Evolutionary conservation across 2,329 filamentous ascomycete species (phyloP), one percentile per base, ranked within the genome.

Genomic region (Ascosphaera aggregata): DNA sequence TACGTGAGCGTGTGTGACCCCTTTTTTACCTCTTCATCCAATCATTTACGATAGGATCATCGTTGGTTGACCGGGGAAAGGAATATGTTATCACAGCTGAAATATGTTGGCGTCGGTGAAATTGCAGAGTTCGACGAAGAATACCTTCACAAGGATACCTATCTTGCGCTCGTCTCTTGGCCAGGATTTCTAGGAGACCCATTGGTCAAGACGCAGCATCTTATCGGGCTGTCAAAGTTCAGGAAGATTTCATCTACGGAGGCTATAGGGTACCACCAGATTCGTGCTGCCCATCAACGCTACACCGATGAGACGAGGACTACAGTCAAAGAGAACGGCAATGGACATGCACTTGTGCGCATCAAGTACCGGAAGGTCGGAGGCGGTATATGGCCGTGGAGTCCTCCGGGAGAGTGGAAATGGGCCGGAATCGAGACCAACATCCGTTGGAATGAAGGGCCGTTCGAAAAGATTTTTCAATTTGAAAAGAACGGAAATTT

Each of bases 71-170:
- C 22, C 22, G 15, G 16, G n/a, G 13, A 20, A 7, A 4, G 30
- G 19, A 9, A 24, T 11, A 18, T 37, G 32, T 18, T 20, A 8
- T 16, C 27, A 11, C 53, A 76, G 64, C 66, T 82, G 48, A 78
- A 84, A 62, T 84, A 84, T 65, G 69, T 67, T 38, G 64, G 66
- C 32, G 69, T 75, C 54, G 64, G 71, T 39, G 52, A 66, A 66
- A 50, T 53, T 67, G 41, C 75, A 70, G 70, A 64, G 69, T 37
- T 61, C 64, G 38, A 73, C 76, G 69, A 60, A 67, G 1, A 67
- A 69, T 27, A 27, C 11, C 22, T 27, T 5, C 22, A 27, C 22
- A 27, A 27, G 1, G 62, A 67, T 2, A 68, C 74, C n/a, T 76
- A 66, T 56, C 58, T 75, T 50, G 49, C 54, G 44, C 73, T 76